Evolutionary conservation across 371 early-diverging fungal genomes (phyloP).

Genomic region (Dentiscutata heterogama): DNA sequence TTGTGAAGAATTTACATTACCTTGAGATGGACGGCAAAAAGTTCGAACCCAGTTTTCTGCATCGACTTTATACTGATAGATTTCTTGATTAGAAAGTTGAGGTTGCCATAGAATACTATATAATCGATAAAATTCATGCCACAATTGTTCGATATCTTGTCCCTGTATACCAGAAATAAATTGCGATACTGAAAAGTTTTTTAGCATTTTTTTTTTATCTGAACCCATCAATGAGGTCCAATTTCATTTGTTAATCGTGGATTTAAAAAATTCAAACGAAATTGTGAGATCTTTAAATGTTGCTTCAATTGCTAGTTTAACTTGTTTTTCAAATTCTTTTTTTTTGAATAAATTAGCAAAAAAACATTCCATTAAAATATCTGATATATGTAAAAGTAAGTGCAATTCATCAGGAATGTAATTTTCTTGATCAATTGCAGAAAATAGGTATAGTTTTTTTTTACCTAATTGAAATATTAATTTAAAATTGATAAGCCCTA

Average conservation of each 20-base stretch:
- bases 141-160: background rate
- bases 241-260: background rate
- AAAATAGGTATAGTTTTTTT: background rate
- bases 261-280: background rate
- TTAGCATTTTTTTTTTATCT: slow-evolving; percentile 3
- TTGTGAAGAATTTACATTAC: background rate
- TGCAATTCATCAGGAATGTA: slow-evolving; percentile 5
- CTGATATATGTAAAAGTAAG: background rate
- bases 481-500: too few species aligned
- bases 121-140: background rate
- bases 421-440: slow-evolving; percentile 9
- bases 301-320: background rate
- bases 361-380: slow-evolving; percentile 20
- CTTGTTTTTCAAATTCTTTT: background rate
- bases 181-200: background rate
- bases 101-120: background rate
- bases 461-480: background rate
- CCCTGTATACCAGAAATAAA: background rate
- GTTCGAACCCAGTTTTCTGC: background rate
- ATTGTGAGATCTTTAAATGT: background rate
- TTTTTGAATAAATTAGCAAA: slow-evolving; percentile 5
- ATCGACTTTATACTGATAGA: too few species aligned
- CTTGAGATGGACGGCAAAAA: background rate
- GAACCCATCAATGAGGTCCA: background rate
- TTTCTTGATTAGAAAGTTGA: background rate